Evolutionary conservation across 352 stramenopile genomes (phyloP), one percentile per base, ranked within the genome.

Genomic region (Pythium brachiatum): DNA sequence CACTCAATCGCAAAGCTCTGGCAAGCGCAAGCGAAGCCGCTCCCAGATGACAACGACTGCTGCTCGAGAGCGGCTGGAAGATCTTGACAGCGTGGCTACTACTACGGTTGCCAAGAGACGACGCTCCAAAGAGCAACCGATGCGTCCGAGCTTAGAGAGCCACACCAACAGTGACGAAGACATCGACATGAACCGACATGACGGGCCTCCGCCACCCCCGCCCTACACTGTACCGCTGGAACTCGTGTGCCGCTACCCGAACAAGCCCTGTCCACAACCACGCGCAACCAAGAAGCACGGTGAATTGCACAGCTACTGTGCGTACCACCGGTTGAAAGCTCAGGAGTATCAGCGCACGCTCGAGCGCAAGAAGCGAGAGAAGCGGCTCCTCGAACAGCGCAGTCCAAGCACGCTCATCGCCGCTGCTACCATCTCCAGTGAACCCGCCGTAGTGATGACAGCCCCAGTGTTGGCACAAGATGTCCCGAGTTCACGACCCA

Each of bases 241-340:
- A 27, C 70, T 86, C 21, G 73, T 78, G n/a, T 82, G 74, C 57
- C 71, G 70, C 38, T 83, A 83, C 69, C 69, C 75, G 20, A 79
- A 72, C 71, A 83, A 83, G 61, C 70, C 70, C 26, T 84, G 75
- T 56, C 69, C 76, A 38, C 79, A 84, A 57, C 60, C 52, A 29
- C 76, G 72, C 26, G 75, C 72, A 0, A 64, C 72, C 44, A 84
- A 84, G 58, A 69, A 75, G 44, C 78, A 79, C 55, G 76, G 76
- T 25, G 74, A 76, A 31, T 53, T 80, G n/a, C 76, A 84, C 73
- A 84, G 79, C 57, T 75, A 82, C 52, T 84, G 76, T 64, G 76
- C 75, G 51, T 78, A 77, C 55, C 76, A 84, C 46, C 73, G 76
- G 48, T 67, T 80, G 31, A 81, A 82, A 62, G 73, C 73, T 6